Evolutionary conservation across 2,329 filamentous ascomycete genomes (phyloP).

Genomic region (Cordyceps militaris): DNA sequence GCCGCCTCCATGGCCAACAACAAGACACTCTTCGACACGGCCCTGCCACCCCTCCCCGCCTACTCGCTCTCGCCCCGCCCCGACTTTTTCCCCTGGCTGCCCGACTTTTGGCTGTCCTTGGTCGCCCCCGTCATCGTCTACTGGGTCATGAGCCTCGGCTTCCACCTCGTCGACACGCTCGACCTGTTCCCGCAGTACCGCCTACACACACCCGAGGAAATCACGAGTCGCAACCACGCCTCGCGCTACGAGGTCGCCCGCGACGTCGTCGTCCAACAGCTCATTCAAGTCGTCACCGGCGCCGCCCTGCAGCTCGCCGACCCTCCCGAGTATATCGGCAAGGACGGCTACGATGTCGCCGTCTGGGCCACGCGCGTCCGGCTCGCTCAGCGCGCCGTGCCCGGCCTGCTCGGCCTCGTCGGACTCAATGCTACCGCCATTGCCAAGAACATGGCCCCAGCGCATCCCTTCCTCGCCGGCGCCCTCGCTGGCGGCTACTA

Average conservation of each 20-base stretch:
- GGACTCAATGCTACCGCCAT: slow-evolving; percentile 71
- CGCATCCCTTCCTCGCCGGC: slow-evolving; percentile 68
- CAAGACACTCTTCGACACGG: slow-evolving; percentile 47
- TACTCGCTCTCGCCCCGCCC: slow-evolving; percentile 66
- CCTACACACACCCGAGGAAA: slow-evolving; percentile 89
- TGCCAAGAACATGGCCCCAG: slow-evolving; percentile 64
- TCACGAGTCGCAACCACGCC: slow-evolving; percentile 79
- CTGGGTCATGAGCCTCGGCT: slow-evolving; percentile 79
- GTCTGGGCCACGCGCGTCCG: slow-evolving; percentile 83
- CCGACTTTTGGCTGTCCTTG: slow-evolving; percentile 74
- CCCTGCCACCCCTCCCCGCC: slow-evolving; percentile 74
- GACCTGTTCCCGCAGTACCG: slow-evolving; percentile 88
- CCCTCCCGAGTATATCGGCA: slow-evolving; percentile 64
- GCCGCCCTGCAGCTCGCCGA: slow-evolving; percentile 64
- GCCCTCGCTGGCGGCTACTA: slow-evolving; percentile 76
- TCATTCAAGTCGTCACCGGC: slow-evolving; percentile 74
- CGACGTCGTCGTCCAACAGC: slow-evolving; percentile 86
- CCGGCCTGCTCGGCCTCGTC: slow-evolving; percentile 59
- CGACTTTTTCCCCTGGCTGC: slow-evolving; percentile 67
- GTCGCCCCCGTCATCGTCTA: slow-evolving; percentile 75
- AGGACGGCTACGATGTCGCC: slow-evolving; percentile 77
- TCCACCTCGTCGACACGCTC: slow-evolving; percentile 78
- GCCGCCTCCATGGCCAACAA: slow-evolving; percentile 41
- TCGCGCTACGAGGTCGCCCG: slow-evolving; percentile 77
- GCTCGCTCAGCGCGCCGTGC: slow-evolving; percentile 70